A percentile compares a stretch with the other conserved stretches of the same genome.
Evolutionary conservation across 2,329 filamentous ascomycete species (phyloP).

Genomic region (Hypoxylon sp.): DNA sequence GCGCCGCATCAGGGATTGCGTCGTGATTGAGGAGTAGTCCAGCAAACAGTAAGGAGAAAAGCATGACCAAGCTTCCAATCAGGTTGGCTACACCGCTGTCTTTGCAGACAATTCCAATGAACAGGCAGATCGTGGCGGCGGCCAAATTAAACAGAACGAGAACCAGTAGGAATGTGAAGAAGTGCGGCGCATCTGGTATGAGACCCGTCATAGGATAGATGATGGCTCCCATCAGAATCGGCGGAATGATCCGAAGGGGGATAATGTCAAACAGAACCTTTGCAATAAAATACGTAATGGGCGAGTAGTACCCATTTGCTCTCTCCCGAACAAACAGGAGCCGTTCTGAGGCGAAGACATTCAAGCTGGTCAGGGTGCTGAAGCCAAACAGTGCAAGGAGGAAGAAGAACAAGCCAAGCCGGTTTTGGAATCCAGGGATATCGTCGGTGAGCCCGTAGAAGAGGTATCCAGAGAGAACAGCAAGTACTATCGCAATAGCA

Average conservation of each 20-base stretch:
- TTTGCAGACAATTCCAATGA: slow-evolving; percentile 95
- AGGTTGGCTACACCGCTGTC: slow-evolving; percentile 93
- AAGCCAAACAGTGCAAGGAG: slow-evolving; percentile 96
- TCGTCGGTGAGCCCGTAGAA: slow-evolving; percentile 98
- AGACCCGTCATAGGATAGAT: slow-evolving; percentile 98
- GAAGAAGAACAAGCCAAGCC: slow-evolving; percentile 97
- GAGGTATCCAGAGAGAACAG: slow-evolving; percentile 92
- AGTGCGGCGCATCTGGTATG: slow-evolving; percentile 84
- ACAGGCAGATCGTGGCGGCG: slow-evolving; percentile 92
- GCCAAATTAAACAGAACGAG: slow-evolving; percentile 96
- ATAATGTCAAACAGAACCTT: slow-evolving; percentile 99
- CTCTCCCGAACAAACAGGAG: slow-evolving; percentile 93
- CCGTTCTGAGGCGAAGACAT: slow-evolving; percentile 91
- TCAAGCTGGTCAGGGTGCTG: slow-evolving; percentile 93
- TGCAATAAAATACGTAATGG: slow-evolving; percentile 91
- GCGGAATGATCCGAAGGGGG: slow-evolving; percentile 92
- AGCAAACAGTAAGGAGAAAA: slow-evolving; percentile 95
- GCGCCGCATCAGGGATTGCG: slow-evolving; percentile 85
- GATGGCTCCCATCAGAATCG: slow-evolving; percentile 94
- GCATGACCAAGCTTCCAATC: slow-evolving; percentile 95
- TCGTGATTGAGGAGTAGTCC: slow-evolving; percentile 95
- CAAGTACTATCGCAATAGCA: slow-evolving; percentile 93
- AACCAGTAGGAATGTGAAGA: slow-evolving; percentile 91
- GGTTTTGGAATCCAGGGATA: slow-evolving; percentile 97
- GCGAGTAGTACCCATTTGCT: slow-evolving; percentile 96